Evolutionary conservation across 306 rosid species (phyloP), one percentile per base, ranked within the genome.

Genomic region (Cucurbita maxima): DNA sequence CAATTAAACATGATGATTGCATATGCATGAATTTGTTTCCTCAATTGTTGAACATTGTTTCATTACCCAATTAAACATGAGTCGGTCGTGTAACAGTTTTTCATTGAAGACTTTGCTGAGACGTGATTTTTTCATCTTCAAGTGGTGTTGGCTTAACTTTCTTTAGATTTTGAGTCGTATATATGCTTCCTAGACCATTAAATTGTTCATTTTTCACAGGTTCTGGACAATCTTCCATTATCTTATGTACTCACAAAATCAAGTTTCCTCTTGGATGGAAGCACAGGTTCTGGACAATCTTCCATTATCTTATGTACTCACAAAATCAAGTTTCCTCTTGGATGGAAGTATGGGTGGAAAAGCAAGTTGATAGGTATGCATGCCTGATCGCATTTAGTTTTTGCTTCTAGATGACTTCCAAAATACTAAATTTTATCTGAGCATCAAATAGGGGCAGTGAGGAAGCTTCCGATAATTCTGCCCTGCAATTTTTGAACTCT

Each of bases 171-270:
- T 19, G 55, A 67, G 38, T 67, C 10, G 13, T 45, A 20, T 7
- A 12, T 47, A 36, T 71, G 54, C 75, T 58, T 51, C 66, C 37
- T n/a, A 10, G 50, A 56, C 57, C 64, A 20, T 30, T 18, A 44
- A 63, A 41, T 71, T 47, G 37, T 61, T 16, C 75, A 63, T 67
- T 78, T 73, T 60, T 55, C 77, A 76, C 82, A 94, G 98, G 98
- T 94, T 58, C 94, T 94, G 61, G 98, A 94, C 86, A 94, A 94
- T 83, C 94, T 94, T 85, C 98, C 98, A 94, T 70, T 97, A 94
- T 89, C 94, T 89, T 60, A 76, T 94, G 81, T 89, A 85, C 80
- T 85, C 97, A 43, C 89, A 85, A 83, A 87, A 79, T 86, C 98
- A 94, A 79, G 86, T 76, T 79, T 86, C 96, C 69, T 78, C 97